phyloP scores from a whole-genome alignment of 1,284 basidiomycete species.

The Leccinum subspadiceum region DNA sequence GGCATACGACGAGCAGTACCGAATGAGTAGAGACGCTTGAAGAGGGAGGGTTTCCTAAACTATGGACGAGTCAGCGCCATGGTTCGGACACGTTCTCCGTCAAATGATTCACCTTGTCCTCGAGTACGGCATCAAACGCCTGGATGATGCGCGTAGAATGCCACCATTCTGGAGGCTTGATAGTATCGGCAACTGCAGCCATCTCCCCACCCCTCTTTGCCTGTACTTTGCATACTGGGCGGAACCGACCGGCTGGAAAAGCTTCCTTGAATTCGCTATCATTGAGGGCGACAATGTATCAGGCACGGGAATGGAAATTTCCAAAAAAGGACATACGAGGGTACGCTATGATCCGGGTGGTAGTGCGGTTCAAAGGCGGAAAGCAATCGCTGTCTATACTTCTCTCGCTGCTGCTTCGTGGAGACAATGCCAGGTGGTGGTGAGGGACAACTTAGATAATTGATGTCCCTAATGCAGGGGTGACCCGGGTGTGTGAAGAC shows the following conservation, averaged over 20 bases:
- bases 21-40: conserved; percentile 83
- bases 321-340: conserved; percentile 48
- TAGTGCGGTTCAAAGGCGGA: conserved; percentile 81
- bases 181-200: conserved; percentile 78
- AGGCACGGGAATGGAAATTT: not conserved
- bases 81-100: not conserved
- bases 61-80: conserved; percentile 33
- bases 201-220: conserved; percentile 79
- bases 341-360: conserved; percentile 79
- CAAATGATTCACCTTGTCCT: conserved; percentile 65
- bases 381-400: conserved; percentile 74
- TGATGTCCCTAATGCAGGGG: conserved; percentile 68
- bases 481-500: conserved; percentile 2
- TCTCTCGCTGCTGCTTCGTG: conserved; percentile 80
- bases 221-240: conserved; percentile 80
- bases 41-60: conserved; percentile 86
- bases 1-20: conserved; percentile 70
- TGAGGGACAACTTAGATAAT: conserved; percentile 80
- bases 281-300: conserved; percentile 6
- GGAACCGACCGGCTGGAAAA: conserved; percentile 87
- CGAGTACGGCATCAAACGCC: conserved; percentile 85
- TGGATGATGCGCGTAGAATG: conserved; percentile 84
- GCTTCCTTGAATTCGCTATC: conserved; percentile 90
- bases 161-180: conserved; percentile 92
- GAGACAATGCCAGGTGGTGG: conserved; percentile 83